phyloP scores from a whole-genome alignment of 495 filamentous ascomycete genomes.

The Hypoxylon subgilvum region DNA sequence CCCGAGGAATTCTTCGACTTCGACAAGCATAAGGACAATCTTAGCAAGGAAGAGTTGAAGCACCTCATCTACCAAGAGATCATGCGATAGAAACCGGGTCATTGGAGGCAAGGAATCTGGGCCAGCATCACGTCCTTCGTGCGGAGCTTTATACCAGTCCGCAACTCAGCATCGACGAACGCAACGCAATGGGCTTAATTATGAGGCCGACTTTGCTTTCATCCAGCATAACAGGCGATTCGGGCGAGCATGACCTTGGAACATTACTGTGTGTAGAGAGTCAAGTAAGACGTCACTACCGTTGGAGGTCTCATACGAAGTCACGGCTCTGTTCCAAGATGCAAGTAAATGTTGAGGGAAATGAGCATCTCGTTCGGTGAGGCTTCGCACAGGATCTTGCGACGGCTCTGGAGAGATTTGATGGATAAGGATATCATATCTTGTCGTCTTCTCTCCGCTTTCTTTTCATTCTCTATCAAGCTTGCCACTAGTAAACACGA shows the following conservation, averaged over 20 bases:
- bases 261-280: not conserved
- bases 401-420: conserved; percentile 19
- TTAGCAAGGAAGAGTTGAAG: conserved; percentile 98
- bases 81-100: conserved; percentile 73
- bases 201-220: not conserved
- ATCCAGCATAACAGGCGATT: conserved; percentile 7
- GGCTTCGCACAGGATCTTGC: conserved; percentile 8
- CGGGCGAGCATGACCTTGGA: conserved; percentile 5
- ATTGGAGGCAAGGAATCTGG: not conserved
- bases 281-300: too few species aligned
- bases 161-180: too few species aligned
- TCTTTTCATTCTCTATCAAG: conserved; percentile 17
- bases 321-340: not conserved
- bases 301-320: not conserved
- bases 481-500: conserved; percentile 28
- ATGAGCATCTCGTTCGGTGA: not conserved
- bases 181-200: too few species aligned
- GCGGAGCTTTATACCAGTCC: too few species aligned
- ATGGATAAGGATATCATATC: conserved; percentile 26
- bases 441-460: conserved; percentile 24
- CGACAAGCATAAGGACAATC: conserved; percentile 98
- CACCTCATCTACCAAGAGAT: conserved; percentile 97
- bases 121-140: not conserved
- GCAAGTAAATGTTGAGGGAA: conserved; percentile 6
- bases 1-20: conserved; percentile 99